phyloP scores from a whole-genome alignment of 2,329 filamentous ascomycete genomes.

The Ophiostoma angusticollis region DNA sequence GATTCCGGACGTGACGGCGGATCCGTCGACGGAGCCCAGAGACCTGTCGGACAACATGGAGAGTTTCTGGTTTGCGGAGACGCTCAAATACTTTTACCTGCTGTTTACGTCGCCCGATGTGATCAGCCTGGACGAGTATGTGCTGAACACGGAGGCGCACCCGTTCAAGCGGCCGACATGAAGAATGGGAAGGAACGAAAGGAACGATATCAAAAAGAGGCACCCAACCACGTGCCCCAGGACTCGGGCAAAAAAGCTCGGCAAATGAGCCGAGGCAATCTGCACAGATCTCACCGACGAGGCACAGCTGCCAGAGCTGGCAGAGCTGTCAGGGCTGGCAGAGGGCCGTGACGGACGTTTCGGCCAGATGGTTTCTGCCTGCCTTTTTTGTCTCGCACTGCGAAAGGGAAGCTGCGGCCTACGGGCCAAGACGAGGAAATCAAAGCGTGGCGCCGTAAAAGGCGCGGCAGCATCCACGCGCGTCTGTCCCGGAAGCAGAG shows the following conservation, averaged over 20 bases:
- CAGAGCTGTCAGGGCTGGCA: no score
- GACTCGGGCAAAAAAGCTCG: not conserved
- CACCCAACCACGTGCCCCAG: not conserved
- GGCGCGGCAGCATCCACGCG: no score
- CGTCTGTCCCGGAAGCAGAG: no score
- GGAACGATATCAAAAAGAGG: not conserved
- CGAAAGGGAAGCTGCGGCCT: no score
- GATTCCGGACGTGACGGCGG: conserved; percentile 46
- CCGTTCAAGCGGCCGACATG: conserved; percentile 36
- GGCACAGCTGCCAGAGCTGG: no score
- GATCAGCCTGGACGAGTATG: conserved; percentile 56
- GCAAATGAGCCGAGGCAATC: no score
- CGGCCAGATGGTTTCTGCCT: no score
- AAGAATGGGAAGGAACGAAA: not conserved
- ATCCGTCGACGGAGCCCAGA: conserved; percentile 18
- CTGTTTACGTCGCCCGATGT: conserved; percentile 57
- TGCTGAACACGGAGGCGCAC: conserved; percentile 52
- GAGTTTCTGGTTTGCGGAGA: conserved; percentile 85
- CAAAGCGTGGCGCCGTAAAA: no score
- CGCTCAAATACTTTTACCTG: conserved; percentile 83
- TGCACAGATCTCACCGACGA: no score
- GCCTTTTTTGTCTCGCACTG: no score
- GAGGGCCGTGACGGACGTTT: no score
- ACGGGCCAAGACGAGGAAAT: no score
- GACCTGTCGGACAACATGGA: conserved; percentile 57